Evolutionary conservation across 257 asterid genomes (phyloP), one percentile per base, ranked within the genome.

Genomic region (Solanum peruvianum): DNA sequence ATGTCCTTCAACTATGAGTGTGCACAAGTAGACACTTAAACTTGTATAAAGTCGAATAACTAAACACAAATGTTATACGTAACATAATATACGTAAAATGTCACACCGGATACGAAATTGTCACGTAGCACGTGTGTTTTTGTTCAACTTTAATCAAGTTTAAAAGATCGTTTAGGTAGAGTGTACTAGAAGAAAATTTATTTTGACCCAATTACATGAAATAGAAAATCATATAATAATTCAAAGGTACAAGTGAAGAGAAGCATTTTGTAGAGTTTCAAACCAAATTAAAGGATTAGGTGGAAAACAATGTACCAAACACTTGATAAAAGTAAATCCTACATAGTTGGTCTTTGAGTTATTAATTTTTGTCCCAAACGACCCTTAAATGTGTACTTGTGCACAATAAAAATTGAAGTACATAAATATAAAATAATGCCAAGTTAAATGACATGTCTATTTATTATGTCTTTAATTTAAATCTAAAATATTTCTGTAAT

Each of bases 51-150:
- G 62, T 18, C 18, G 11, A 52, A 52, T 52, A 52, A 56, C 4
- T 56, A 56, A n/a, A 56, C 64, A 56, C 64, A 56, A 0, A 56
- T 18, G 11, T 56, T n/a, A 56, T 56, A 52, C 2, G n/a, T 14
- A 47, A 6, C 10, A 52, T 52, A 52, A 18, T 52, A 52, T 9
- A 52, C 10, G 2, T 56, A 18, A 2, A 56, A 56, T 2, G 2
- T 0, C n/a, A 56, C 64, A 56, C 20, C 3, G 4, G 0, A 56
- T 18, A 10, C n/a, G 11, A 0, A 56, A 56, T 7, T 56, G 11
- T 56, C 64, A 18, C 1, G 0, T 18, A 56, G n/a, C 10, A 7
- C 2, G n/a, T 2, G n/a, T 56, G 64, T 56, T 10, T 18, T 52
- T 56, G 0, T 56, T 56, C 64, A 56, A 56, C 0, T 7, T 56